phyloP scores from a whole-genome alignment of 345 rosid species.

The Carallia brachiata region DNA sequence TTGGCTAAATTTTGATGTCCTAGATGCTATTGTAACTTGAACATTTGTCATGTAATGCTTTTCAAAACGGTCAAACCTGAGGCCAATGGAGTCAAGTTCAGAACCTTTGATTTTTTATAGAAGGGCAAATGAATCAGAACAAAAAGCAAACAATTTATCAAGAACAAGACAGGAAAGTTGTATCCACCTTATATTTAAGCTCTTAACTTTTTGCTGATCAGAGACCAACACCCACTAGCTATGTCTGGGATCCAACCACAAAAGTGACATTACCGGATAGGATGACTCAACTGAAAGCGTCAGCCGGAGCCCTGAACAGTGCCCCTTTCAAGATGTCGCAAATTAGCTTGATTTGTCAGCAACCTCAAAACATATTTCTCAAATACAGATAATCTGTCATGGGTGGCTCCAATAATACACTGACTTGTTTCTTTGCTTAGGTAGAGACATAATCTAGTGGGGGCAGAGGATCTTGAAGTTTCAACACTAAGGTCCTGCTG shows the following conservation, averaged over 20 bases:
- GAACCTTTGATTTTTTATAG: slow-evolving; percentile 35
- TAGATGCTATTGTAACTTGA: neutral
- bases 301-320: slow-evolving; percentile 29
- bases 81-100: slow-evolving; percentile 22
- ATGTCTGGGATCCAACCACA: slow-evolving; percentile 55
- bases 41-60: slow-evolving; percentile 4
- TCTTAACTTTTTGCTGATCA: slow-evolving; percentile 53
- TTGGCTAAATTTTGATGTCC: too few relatives aligned
- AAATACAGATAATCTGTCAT: slow-evolving; percentile 36
- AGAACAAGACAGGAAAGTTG: slow-evolving; percentile 48
- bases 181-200: slow-evolving; percentile 64
- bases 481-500: slow-evolving; percentile 39
- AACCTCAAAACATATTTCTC: slow-evolving; percentile 41
- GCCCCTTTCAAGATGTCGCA: slow-evolving; percentile 20
- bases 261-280: slow-evolving; percentile 25
- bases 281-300: slow-evolving; percentile 26
- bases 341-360: slow-evolving; percentile 53
- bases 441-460: slow-evolving; percentile 48
- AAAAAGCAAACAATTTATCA: slow-evolving; percentile 52
- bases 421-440: slow-evolving; percentile 37
- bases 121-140: slow-evolving; percentile 84
- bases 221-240: slow-evolving; percentile 65
- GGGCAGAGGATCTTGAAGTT: slow-evolving; percentile 39
- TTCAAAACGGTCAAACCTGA: slow-evolving; percentile 19
- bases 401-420: slow-evolving; percentile 49